Evolutionary conservation across 768 basidiomycete species (phyloP).

Genomic region (Clitopilus passeckerianus): DNA sequence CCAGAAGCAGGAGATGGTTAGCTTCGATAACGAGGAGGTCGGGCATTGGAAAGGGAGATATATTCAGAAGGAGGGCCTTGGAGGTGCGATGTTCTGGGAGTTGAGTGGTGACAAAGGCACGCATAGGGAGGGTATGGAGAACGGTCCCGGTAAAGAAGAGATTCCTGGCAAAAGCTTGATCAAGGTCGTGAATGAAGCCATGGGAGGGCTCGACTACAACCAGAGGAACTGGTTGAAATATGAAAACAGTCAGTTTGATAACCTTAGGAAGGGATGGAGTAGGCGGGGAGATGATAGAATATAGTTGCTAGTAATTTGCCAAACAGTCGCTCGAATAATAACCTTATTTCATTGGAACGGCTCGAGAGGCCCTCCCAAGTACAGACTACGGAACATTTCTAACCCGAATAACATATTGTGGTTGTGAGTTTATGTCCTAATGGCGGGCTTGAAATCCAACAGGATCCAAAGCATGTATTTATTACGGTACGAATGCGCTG

Average conservation of each 20-base stretch:
- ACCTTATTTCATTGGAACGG: too few species aligned
- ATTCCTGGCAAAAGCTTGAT: constrained; percentile 71
- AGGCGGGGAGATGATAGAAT: neutral
- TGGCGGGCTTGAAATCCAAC: too few species aligned
- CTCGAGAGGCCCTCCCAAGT: too few species aligned
- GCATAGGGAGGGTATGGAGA: constrained; percentile 66
- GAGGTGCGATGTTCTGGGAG: constrained; percentile 96
- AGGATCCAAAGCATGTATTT: too few species aligned
- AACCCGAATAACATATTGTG: too few species aligned
- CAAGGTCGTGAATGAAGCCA: constrained; percentile 67
- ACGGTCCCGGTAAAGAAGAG: constrained; percentile 67
- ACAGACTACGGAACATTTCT: too few species aligned
- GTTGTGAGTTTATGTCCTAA: too few species aligned
- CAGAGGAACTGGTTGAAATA: constrained; percentile 80
- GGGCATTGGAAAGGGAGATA: constrained; percentile 75
- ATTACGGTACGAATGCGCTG: too few species aligned
- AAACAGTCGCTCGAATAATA: too few species aligned
- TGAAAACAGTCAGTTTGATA: constrained; percentile 71
- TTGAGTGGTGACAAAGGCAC: constrained; percentile 81
- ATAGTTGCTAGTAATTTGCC: neutral
- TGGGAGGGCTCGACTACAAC: constrained; percentile 62
- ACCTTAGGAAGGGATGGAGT: constrained; percentile 66
- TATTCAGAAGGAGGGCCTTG: constrained; percentile 70
- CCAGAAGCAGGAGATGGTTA: constrained; percentile 71
- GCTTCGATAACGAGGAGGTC: constrained; percentile 71